These are phyloP conservation scores for Aspergillus kassunensis DNA, from an alignment of 495 filamentous ascomycete genomes.

Conservation along the genomic window DNA sequence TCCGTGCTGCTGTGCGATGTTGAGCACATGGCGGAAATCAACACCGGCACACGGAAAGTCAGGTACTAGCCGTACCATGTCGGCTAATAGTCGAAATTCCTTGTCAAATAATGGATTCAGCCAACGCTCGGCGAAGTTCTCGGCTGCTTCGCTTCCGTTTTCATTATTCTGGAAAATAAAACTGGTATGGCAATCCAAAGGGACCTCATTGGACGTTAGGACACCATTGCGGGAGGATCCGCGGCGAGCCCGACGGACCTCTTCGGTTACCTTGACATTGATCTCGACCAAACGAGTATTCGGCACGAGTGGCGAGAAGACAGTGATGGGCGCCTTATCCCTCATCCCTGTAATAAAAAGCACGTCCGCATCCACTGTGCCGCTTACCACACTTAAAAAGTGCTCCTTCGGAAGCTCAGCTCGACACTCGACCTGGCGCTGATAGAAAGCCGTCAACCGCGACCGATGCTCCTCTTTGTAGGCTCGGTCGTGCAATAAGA, in stretches of 20 bases:
- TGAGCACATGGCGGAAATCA: constrained; percentile 57
- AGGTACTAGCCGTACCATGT: constrained; percentile 48
- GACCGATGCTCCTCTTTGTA: constrained; percentile 62
- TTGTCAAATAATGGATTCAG: constrained; percentile 50
- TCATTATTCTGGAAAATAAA: constrained; percentile 51
- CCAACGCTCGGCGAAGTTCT: constrained; percentile 39
- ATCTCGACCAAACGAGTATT: constrained; percentile 53
- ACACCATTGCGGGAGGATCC: no score
- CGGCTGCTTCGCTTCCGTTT: constrained; percentile 32
- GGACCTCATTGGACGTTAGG: constrained; percentile 23
- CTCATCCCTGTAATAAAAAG: constrained; percentile 64
- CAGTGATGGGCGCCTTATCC: constrained; percentile 56
- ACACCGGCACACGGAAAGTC: constrained; percentile 51
- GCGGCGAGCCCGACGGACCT: constrained; percentile 41
- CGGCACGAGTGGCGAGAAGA: constrained; percentile 54
- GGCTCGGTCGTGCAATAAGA: constrained; percentile 48
- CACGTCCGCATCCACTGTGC: constrained; percentile 47
- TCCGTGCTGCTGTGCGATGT: constrained; percentile 51
- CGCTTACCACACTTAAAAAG: constrained; percentile 33
- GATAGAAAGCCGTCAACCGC: constrained; percentile 52
- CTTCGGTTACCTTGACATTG: constrained; percentile 42
- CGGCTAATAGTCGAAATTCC: constrained; percentile 46
- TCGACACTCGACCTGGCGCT: constrained; percentile 41
- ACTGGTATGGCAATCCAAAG: constrained; percentile 38
- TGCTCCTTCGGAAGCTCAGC: constrained; percentile 45